phyloP scores from a whole-genome alignment of 805 yeast species.

The Nakazawaea holstii region DNA sequence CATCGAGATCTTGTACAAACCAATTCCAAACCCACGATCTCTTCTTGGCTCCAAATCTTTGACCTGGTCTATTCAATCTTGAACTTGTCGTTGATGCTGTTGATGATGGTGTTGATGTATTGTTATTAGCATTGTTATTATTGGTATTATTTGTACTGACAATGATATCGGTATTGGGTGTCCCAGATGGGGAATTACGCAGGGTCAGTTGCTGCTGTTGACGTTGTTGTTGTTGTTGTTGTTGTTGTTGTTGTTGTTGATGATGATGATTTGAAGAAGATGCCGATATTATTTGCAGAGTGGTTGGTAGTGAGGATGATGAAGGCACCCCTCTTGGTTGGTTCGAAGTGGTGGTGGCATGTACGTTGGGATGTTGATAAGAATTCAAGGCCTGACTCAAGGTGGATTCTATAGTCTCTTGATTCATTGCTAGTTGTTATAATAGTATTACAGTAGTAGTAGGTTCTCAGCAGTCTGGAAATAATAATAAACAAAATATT shows the following conservation, averaged over 20 bases:
- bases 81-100: background rate
- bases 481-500: too few species aligned
- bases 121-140: too few species aligned
- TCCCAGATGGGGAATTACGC: too few species aligned
- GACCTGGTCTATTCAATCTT: conserved; percentile 43
- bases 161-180: too few species aligned
- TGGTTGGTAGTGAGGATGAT: conserved; percentile 14
- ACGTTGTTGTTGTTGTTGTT: background rate
- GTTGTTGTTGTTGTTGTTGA: background rate
- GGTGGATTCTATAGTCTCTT: conserved; percentile 3
- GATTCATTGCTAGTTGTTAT: background rate
- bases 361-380: conserved; percentile 4
- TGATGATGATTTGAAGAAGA: background rate
- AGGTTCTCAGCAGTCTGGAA: too few species aligned
- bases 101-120: background rate
- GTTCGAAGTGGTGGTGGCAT: conserved; percentile 1
- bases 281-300: conserved; percentile 16
- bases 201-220: too few species aligned
- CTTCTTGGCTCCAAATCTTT: conserved; percentile 55
- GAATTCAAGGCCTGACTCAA: conserved; percentile 6
- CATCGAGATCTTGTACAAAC: conserved; percentile 45
- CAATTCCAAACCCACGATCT: conserved; percentile 62
- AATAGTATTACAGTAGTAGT: too few species aligned
- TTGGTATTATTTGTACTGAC: too few species aligned
- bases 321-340: conserved; percentile 1